phyloP scores from a whole-genome alignment of 148 eudicot species.

The Diospyros lotus region DNA sequence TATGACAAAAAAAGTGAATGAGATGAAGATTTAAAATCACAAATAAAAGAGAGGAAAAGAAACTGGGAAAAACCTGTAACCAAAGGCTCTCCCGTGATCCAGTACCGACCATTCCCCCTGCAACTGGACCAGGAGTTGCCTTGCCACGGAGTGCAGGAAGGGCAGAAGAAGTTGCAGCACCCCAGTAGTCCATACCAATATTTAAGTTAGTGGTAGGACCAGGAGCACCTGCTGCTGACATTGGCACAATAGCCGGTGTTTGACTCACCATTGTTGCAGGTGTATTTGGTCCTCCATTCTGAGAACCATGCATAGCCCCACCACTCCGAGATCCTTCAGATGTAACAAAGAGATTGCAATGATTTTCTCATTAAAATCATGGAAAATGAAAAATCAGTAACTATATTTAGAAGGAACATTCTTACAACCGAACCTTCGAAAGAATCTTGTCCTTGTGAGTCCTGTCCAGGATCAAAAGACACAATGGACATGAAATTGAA shows the following conservation, averaged over 20 bases:
- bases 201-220: conserved; percentile 92
- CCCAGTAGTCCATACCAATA: conserved; percentile 99
- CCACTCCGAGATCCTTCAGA: conserved; percentile 76
- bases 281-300: conserved; percentile 60
- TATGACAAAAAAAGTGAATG: not conserved
- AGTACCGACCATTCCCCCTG: conserved; percentile 63
- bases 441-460: conserved; percentile 65
- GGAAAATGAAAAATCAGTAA: conserved; percentile 7
- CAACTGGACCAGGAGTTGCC: conserved; percentile 58
- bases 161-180: conserved; percentile 50
- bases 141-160: conserved; percentile 66
- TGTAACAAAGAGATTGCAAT: conserved; percentile 24
- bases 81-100: conserved; percentile 82
- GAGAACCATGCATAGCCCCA: conserved; percentile 46
- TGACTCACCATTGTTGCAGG: conserved; percentile 60
- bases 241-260: conserved; percentile 52
- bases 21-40: not conserved
- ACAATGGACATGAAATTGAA: not conserved
- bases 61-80: conserved; percentile 54
- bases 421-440: conserved; percentile 45
- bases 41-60: not conserved
- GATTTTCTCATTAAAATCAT: conserved; percentile 9
- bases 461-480: conserved; percentile 39
- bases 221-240: conserved; percentile 59
- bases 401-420: conserved; percentile 9